Evolutionary conservation across 2,329 filamentous ascomycete genomes (phyloP).

Genomic region (Berkeleyomyces rouxiae): DNA sequence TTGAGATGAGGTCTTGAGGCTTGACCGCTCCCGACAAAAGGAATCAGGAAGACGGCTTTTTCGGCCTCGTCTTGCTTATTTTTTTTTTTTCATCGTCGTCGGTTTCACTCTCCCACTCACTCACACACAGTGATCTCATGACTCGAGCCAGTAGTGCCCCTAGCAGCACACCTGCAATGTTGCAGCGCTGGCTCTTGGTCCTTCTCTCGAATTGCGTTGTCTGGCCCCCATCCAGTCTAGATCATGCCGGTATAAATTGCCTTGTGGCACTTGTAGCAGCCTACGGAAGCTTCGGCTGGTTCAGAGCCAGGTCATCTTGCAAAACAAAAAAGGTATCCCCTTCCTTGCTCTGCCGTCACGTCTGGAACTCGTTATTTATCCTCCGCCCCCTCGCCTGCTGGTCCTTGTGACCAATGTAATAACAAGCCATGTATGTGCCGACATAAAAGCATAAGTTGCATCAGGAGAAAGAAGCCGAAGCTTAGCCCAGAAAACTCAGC

Average conservation of each 20-base stretch:
- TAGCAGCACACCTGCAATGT: neutral
- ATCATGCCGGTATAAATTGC: neutral
- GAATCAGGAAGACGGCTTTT: too few relatives aligned
- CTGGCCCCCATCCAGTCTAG: neutral
- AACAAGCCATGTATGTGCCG: too few relatives aligned
- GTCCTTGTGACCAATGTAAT: too few relatives aligned
- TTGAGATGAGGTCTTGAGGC: too few relatives aligned
- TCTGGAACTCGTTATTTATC: too few relatives aligned
- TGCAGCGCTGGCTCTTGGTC: neutral
- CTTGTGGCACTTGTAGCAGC: neutral
- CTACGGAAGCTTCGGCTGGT: neutral
- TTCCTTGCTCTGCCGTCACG: too few relatives aligned
- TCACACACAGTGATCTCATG: neutral
- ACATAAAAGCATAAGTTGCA: too few relatives aligned
- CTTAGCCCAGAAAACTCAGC: too few relatives aligned
- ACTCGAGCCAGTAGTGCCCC: neutral
- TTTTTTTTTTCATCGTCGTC: neutral
- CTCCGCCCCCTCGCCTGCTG: too few relatives aligned
- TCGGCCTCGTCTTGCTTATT: neutral
- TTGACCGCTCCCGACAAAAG: too few relatives aligned
- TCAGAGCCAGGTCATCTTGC: neutral
- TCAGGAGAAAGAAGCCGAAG: too few relatives aligned
- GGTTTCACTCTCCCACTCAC: neutral
- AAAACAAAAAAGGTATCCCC: neutral
- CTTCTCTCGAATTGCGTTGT: neutral